These are phyloP conservation scores for Porcisia deanei DNA, from an alignment of 208 protist species.

Conservation along the genomic window DNA sequence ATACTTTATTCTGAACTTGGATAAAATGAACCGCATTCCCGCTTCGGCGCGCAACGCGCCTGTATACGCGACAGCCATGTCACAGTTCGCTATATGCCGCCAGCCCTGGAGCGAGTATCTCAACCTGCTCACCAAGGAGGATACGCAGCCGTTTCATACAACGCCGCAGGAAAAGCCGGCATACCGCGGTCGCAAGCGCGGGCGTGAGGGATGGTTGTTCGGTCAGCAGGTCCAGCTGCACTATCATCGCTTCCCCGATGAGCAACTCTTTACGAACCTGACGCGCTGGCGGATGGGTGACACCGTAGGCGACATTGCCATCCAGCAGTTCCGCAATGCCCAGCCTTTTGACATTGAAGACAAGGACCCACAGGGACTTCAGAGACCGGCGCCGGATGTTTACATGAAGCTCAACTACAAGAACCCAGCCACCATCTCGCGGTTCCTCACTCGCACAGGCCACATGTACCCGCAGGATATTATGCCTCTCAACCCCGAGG, in stretches of 20 bases:
- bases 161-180: constrained; percentile 78
- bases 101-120: constrained; percentile 90
- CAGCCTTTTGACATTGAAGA: constrained; percentile 88
- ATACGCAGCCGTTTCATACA: constrained; percentile 75
- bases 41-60: constrained; percentile 37
- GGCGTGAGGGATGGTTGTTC: constrained; percentile 88
- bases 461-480: constrained; percentile 91
- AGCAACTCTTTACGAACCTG: constrained; percentile 86
- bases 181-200: constrained; percentile 82
- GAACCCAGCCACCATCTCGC: constrained; percentile 88
- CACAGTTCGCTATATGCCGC: constrained; percentile 79
- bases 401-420: constrained; percentile 95
- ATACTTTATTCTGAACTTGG: background rate
- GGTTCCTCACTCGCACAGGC: constrained; percentile 86
- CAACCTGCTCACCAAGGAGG: constrained; percentile 69
- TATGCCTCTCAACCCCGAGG: constrained; percentile 85
- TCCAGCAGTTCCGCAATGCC: constrained; percentile 91
- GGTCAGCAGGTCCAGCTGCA: constrained; percentile 89
- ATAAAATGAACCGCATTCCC: constrained; percentile 36
- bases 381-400: constrained; percentile 75
- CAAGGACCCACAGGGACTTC: constrained; percentile 81
- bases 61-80: constrained; percentile 71
- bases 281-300: constrained; percentile 85
- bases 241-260: constrained; percentile 89
- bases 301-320: constrained; percentile 81